These are phyloP conservation scores for Lithohypha guttulata DNA, from an alignment of 2,329 filamentous ascomycete genomes.

Conservation along the genomic window DNA sequence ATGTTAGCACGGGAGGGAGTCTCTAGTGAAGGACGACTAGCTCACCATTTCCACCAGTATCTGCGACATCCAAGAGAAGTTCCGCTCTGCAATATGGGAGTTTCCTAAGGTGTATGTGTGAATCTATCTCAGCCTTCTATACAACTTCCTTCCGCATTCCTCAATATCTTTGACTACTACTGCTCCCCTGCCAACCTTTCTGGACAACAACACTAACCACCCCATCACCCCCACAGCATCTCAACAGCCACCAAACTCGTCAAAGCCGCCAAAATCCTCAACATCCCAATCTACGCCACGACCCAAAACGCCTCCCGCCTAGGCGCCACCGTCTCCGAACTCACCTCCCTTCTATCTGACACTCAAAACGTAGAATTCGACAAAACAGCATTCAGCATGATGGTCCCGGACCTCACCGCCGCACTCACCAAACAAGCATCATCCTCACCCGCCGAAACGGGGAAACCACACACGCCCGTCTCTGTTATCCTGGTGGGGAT, in stretches of 20 bases:
- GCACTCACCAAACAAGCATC: conserved; percentile 9
- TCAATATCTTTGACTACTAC: too few relatives aligned
- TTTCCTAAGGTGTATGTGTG: conserved; percentile 63
- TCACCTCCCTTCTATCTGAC: conserved; percentile 43
- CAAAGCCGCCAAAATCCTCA: conserved; percentile 50
- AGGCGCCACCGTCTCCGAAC: conserved; percentile 67
- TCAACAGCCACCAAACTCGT: conserved; percentile 59
- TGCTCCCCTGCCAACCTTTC: too few relatives aligned
- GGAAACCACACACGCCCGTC: conserved; percentile 28
- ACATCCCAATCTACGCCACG: conserved; percentile 72
- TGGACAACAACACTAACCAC: neutral
- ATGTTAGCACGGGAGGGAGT: too few relatives aligned
- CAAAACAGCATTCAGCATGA: conserved; percentile 82
- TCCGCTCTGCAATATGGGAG: conserved; percentile 69
- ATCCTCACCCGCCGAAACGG: conserved; percentile 24
- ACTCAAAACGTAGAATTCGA: conserved; percentile 54
- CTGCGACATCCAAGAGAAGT: conserved; percentile 93
- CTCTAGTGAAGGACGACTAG: too few relatives aligned
- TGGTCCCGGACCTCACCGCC: conserved; percentile 51
- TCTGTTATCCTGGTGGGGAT: conserved; percentile 78
- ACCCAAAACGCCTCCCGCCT: conserved; percentile 74
- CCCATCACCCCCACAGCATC: conserved; percentile 36
- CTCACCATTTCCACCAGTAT: conserved; percentile 47
- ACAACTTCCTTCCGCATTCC: too few relatives aligned
- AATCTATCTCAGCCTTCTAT: too few relatives aligned